Evolutionary conservation across 1,284 basidiomycete species (phyloP).

Genomic region (Ceratorhiza oryzae-sativae): DNA sequence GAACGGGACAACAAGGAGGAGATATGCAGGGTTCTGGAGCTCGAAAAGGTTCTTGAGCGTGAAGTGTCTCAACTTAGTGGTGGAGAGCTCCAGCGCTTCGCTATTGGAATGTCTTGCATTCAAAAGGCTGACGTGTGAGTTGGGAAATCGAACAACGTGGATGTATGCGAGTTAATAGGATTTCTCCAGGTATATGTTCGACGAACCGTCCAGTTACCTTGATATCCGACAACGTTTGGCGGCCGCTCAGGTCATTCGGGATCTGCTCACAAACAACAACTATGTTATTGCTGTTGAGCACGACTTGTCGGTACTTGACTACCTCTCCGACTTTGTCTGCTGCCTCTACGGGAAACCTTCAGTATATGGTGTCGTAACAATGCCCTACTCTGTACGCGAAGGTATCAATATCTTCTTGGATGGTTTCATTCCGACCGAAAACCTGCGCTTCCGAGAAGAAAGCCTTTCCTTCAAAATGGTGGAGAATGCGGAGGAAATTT

Average conservation of each 20-base stretch:
- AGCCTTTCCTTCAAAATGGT: constrained; percentile 95
- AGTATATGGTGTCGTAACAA: constrained; percentile 96
- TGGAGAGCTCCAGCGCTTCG: constrained; percentile 96
- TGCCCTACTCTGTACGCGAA: constrained; percentile 97
- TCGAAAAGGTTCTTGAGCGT: constrained; percentile 83
- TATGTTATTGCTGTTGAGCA: constrained; percentile 98
- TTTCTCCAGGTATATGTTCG: constrained; percentile 86
- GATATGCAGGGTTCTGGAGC: constrained; percentile 84
- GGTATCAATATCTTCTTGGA: constrained; percentile 99
- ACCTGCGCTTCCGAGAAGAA: constrained; percentile 94
- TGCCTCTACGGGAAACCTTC: constrained; percentile 96
- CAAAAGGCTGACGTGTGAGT: constrained; percentile 89
- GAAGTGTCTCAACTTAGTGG: constrained; percentile 87
- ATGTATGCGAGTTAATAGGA: constrained; percentile 32
- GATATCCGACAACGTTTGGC: constrained; percentile 93
- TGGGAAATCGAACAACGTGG: constrained; percentile 40
- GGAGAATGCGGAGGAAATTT: constrained; percentile 88
- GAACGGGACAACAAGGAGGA: constrained; percentile 84
- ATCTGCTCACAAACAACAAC: constrained; percentile 77
- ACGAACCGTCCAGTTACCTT: constrained; percentile 96
- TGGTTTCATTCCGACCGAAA: constrained; percentile 97
- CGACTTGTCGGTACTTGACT: constrained; percentile 95
- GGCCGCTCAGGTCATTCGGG: constrained; percentile 95
- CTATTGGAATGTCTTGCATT: constrained; percentile 92
- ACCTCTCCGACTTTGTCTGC: constrained; percentile 96